phyloP scores from a whole-genome alignment of 108 stramenopile species.

The Licmophora abbreviata region DNA sequence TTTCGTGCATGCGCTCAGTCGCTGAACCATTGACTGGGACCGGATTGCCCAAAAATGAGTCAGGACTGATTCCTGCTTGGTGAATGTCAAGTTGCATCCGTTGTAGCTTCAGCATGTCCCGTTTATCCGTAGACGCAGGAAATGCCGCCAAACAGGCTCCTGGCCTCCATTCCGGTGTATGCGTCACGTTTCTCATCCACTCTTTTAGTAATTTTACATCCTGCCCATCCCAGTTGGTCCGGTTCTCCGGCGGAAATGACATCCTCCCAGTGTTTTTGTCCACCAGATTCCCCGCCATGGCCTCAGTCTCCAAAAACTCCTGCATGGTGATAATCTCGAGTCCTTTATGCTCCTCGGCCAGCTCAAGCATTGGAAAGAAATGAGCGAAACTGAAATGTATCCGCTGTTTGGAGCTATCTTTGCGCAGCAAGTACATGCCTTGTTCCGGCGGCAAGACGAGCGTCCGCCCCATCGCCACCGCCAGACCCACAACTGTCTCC shows the following conservation, averaged over 20 bases:
- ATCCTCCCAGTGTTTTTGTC: slow-evolving; percentile 33
- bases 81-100: not conserved
- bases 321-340: slow-evolving; percentile 67
- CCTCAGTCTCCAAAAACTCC: slow-evolving; percentile 71
- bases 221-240: slow-evolving; percentile 55
- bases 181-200: slow-evolving; percentile 38
- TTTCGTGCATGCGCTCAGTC: slow-evolving; percentile 37
- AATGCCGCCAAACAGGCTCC: slow-evolving; percentile 47
- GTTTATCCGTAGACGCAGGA: slow-evolving; percentile 39
- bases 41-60: slow-evolving; percentile 6
- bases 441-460: slow-evolving; percentile 87
- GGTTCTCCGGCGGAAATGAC: slow-evolving; percentile 39
- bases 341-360: slow-evolving; percentile 36
- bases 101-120: slow-evolving; percentile 29
- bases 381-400: slow-evolving; percentile 54
- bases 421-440: slow-evolving; percentile 69
- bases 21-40: slow-evolving; percentile 23
- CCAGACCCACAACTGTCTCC: slow-evolving; percentile 81
- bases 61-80: no score
- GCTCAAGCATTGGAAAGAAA: slow-evolving; percentile 66
- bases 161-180: slow-evolving; percentile 37
- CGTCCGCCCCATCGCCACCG: slow-evolving; percentile 84
- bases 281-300: slow-evolving; percentile 39
- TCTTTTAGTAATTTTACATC: slow-evolving; percentile 35
- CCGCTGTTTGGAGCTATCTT: slow-evolving; percentile 22